A percentile compares a stretch with the other conserved stretches of the same genome.
Evolutionary conservation across 2,329 filamentous ascomycete genomes (phyloP).

Genomic region (Fusarium clavum): DNA sequence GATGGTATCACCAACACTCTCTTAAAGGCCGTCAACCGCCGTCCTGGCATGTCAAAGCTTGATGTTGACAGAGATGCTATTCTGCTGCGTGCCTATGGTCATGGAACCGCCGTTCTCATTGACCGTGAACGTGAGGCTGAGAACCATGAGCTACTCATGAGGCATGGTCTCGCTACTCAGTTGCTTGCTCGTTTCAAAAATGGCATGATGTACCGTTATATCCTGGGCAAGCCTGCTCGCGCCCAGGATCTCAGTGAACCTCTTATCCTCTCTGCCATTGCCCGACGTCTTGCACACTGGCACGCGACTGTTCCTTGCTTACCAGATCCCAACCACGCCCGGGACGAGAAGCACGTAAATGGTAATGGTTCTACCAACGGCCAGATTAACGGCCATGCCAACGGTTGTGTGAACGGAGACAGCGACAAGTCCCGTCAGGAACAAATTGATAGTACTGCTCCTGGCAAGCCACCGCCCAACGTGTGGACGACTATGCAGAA

Average conservation of each 20-base stretch:
- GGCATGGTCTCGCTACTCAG: conserved; percentile 83
- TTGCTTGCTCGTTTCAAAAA: conserved; percentile 94
- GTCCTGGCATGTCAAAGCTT: conserved; percentile 72
- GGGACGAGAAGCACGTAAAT: conserved; percentile 45
- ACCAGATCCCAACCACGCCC: conserved; percentile 47
- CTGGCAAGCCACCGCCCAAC: conserved; percentile 81
- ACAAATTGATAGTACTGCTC: conserved; percentile 64
- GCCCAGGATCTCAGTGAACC: conserved; percentile 83
- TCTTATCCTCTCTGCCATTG: conserved; percentile 84
- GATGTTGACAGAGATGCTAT: conserved; percentile 87
- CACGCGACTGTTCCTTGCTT: conserved; percentile 79
- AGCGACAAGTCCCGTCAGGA: conserved; percentile 51
- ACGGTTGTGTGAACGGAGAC: conserved; percentile 44
- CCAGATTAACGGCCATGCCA: conserved; percentile 46
- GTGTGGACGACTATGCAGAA: conserved; percentile 96
- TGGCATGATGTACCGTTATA: conserved; percentile 93
- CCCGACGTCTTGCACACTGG: conserved; percentile 89
- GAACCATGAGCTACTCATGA: conserved; percentile 88
- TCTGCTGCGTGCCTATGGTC: conserved; percentile 91
- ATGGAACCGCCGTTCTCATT: conserved; percentile 94
- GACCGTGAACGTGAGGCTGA: conserved; percentile 87
- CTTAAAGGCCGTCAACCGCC: conserved; percentile 79
- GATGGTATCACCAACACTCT: conserved; percentile 98
- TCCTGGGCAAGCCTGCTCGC: conserved; percentile 82
- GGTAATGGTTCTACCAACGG: conserved; percentile 51